phyloP scores from a whole-genome alignment of 768 basidiomycete species.

The Auricularia sp. region DNA sequence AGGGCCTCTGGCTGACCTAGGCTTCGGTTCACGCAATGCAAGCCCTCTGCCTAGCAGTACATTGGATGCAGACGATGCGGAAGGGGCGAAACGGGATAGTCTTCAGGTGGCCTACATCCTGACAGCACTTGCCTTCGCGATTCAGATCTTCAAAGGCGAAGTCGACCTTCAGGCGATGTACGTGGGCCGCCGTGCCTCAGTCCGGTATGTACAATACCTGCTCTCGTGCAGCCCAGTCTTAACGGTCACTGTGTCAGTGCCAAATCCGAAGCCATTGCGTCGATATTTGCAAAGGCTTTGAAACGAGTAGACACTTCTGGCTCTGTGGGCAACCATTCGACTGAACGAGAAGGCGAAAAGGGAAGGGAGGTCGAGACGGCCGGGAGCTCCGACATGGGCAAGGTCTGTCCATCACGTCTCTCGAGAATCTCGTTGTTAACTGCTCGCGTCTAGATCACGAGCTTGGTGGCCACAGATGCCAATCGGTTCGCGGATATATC shows the following conservation, averaged over 20 bases:
- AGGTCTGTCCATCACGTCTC: background rate
- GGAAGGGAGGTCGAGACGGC: background rate
- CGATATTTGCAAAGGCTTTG: background rate
- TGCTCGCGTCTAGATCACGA: background rate
- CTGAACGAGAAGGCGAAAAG: background rate
- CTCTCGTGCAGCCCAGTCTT: no score
- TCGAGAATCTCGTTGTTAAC: background rate
- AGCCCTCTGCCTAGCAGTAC: no score
- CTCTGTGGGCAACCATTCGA: background rate
- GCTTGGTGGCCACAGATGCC: background rate
- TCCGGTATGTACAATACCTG: background rate
- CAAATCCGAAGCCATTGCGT: background rate
- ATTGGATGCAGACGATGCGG: no score
- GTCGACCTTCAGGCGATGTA: background rate
- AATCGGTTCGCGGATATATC: background rate
- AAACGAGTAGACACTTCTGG: background rate
- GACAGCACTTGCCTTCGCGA: background rate
- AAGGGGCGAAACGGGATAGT: no score
- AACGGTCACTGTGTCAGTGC: background rate
- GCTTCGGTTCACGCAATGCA: no score
- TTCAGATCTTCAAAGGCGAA: background rate
- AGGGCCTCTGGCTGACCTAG: no score
- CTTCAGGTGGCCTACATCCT: background rate
- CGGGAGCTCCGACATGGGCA: constrained; percentile 2
- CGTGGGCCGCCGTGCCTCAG: background rate